Percentiles rank a stretch among this genome's conserved stretches.
These are phyloP conservation scores for Aspergillus ochraceoroseus DNA, from an alignment of 2,329 filamentous ascomycete species.

Conservation along the genomic window DNA sequence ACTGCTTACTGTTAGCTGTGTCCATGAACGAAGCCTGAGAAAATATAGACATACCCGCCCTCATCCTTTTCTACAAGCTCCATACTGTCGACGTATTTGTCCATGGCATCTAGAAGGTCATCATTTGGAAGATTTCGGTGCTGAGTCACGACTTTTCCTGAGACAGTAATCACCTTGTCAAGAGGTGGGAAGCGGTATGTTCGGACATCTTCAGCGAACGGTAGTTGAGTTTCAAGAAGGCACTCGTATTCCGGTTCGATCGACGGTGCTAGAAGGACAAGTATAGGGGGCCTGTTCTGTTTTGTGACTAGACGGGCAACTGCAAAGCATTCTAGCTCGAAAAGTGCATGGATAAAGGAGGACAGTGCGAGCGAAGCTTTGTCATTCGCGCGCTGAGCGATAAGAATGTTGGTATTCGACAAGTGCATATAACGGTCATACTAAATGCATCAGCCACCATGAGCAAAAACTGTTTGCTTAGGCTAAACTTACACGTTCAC, in stretches of 20 bases:
- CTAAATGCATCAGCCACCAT: too few relatives aligned
- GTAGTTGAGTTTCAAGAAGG: slow-evolving; percentile 81
- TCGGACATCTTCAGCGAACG: slow-evolving; percentile 88
- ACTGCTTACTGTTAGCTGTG: slow-evolving; percentile 29
- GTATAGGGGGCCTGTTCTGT: slow-evolving; percentile 69
- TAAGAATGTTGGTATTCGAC: slow-evolving; percentile 71
- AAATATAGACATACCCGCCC: slow-evolving; percentile 55
- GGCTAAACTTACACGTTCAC: slow-evolving; percentile 54
- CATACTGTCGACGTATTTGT: slow-evolving; percentile 88
- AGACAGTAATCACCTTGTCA: slow-evolving; percentile 81
- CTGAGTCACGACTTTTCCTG: slow-evolving; percentile 70
- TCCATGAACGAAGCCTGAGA: not conserved
- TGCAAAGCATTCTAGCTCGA: slow-evolving; percentile 78
- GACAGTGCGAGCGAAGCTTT: slow-evolving; percentile 79
- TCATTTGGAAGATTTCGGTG: slow-evolving; percentile 78
- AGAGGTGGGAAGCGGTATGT: slow-evolving; percentile 88
- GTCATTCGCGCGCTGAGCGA: slow-evolving; percentile 73
- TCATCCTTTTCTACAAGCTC: slow-evolving; percentile 72
- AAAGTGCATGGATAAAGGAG: slow-evolving; percentile 80
- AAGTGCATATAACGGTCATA: slow-evolving; percentile 82
- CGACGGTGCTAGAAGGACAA: slow-evolving; percentile 74
- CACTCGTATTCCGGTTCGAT: slow-evolving; percentile 77
- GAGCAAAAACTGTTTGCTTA: too few relatives aligned
- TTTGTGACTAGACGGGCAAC: slow-evolving; percentile 81
- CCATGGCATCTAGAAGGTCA: slow-evolving; percentile 74